Conservation (phyloP, 2,329 filamentous ascomycete species). For the Proliferodiscus dingleyae region DNA sequence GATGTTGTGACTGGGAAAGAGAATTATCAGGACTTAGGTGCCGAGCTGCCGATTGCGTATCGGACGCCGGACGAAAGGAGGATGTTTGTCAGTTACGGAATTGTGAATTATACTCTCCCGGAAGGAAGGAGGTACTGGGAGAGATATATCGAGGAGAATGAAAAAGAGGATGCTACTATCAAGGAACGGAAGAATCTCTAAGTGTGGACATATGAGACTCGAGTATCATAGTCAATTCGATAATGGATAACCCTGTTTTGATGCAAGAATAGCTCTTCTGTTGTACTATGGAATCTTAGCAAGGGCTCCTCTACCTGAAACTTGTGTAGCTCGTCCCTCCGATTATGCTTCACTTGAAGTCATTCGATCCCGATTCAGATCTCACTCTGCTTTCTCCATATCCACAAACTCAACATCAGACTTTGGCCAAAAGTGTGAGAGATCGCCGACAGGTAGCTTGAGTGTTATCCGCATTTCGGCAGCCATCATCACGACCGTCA, state of each 20-base stretch:
- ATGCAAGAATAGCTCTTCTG: too few species aligned
- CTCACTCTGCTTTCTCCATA: slow-evolving; percentile 15
- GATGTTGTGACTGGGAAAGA: background rate
- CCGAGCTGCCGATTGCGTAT: background rate
- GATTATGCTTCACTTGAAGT: background rate
- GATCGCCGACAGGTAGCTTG: slow-evolving; percentile 45
- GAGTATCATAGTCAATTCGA: too few species aligned
- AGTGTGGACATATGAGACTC: background rate
- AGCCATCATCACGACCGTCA: slow-evolving; percentile 49
- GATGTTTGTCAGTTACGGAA: background rate
- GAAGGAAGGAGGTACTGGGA: background rate
- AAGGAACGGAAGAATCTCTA: background rate
- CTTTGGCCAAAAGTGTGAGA: slow-evolving; percentile 44
- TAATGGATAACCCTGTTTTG: too few species aligned
- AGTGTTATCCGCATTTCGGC: slow-evolving; percentile 47
- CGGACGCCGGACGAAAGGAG: background rate
- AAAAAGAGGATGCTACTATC: background rate
- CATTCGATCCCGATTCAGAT: background rate
- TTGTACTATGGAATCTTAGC: too few species aligned
- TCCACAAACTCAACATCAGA: slow-evolving; percentile 31
- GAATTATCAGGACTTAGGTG: background rate
- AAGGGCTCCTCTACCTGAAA: too few species aligned
- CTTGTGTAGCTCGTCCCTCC: background rate
- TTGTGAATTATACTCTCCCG: background rate
- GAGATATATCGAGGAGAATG: background rate